Evolutionary conservation across 441 rosid genomes (phyloP).

Genomic region (Arabidopsis lyrata): DNA sequence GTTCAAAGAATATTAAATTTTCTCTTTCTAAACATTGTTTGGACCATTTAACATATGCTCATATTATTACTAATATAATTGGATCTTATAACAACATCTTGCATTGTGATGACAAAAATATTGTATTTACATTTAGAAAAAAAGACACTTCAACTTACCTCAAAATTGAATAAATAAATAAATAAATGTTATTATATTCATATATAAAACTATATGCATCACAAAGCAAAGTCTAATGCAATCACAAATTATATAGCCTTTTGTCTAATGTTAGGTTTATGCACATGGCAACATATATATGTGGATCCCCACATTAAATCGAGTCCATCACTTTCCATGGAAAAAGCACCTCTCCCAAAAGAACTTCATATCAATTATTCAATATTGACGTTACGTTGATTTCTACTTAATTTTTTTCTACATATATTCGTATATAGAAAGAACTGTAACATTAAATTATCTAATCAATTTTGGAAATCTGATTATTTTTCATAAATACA

Average conservation of each 20-base stretch:
- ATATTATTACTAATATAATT: neutral
- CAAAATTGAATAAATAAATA: neutral
- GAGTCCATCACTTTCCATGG: slow-evolving; percentile 45
- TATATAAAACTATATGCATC: neutral
- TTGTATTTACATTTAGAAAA: neutral
- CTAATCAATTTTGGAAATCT: neutral
- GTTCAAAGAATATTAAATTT: neutral
- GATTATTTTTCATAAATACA: neutral
- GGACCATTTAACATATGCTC: slow-evolving; percentile 2
- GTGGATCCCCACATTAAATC: slow-evolving; percentile 47
- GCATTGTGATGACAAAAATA: neutral
- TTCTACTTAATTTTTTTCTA: slow-evolving; percentile 4
- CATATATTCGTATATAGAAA: slow-evolving; percentile 2
- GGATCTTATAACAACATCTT: slow-evolving; percentile 13
- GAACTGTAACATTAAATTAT: neutral
- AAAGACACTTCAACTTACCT: neutral
- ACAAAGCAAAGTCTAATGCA: slow-evolving; percentile 32
- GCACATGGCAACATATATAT: slow-evolving; percentile 45
- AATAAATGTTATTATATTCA: neutral
- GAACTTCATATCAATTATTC: slow-evolving; percentile 37
- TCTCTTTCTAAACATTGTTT: neutral
- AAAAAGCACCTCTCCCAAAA: slow-evolving; percentile 26
- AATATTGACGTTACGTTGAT: slow-evolving; percentile 17
- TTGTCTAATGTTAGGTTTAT: slow-evolving; percentile 36
- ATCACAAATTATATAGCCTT: slow-evolving; percentile 30